Evolutionary conservation across 2,329 filamentous ascomycete species (phyloP).

Genomic region (Colletotrichum endophyticum): DNA sequence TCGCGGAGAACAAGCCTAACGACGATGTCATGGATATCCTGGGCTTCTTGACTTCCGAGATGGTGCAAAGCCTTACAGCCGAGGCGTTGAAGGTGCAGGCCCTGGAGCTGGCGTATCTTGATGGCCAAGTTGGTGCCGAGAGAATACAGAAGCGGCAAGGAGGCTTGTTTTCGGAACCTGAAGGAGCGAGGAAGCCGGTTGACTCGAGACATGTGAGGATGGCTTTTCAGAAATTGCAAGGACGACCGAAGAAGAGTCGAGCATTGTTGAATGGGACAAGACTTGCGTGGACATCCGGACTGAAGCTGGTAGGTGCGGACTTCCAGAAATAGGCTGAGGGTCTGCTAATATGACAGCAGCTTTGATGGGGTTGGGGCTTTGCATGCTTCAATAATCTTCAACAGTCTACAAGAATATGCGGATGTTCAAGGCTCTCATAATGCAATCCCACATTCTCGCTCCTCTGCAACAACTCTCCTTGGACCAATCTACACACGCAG

Average conservation of each 20-base stretch:
- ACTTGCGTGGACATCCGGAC: background rate
- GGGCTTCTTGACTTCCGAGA: slow-evolving; percentile 24
- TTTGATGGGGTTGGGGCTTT: background rate
- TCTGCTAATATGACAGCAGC: background rate
- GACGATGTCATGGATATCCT: slow-evolving; percentile 26
- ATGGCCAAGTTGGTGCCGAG: background rate
- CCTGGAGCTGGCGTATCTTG: background rate
- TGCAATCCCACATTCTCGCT: too few species aligned
- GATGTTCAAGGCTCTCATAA: too few species aligned
- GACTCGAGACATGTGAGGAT: background rate
- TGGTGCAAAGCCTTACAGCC: slow-evolving; percentile 21
- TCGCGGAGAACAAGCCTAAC: slow-evolving; percentile 19
- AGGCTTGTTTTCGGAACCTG: background rate
- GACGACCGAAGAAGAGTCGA: background rate
- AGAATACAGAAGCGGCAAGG: background rate
- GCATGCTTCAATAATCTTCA: too few species aligned
- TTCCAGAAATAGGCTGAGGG: background rate
- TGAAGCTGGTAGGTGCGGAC: background rate
- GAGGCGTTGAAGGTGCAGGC: slow-evolving; percentile 14
- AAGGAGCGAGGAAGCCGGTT: background rate
- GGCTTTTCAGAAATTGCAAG: background rate
- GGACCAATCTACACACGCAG: too few species aligned
- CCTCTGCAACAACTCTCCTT: too few species aligned
- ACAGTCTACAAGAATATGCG: too few species aligned
- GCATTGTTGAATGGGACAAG: background rate